Conservation (phyloP, 768 basidiomycete genomes). For the Nidularia pulvinata region DNA sequence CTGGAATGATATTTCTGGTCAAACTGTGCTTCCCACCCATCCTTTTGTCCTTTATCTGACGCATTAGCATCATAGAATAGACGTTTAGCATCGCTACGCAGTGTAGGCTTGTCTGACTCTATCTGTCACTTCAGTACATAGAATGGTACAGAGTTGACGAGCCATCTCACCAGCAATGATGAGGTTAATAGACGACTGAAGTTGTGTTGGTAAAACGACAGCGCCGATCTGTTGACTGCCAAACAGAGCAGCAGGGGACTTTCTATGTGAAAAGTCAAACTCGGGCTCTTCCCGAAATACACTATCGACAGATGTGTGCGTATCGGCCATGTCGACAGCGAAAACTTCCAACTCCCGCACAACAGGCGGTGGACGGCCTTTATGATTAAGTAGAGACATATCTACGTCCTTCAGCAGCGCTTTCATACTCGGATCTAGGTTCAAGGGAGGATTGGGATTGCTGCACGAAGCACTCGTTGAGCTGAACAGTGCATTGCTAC, state of each 20-base stretch:
- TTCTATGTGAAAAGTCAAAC: slow-evolving; percentile 30
- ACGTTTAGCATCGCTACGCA: slow-evolving; percentile 73
- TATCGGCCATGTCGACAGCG: slow-evolving; percentile 25
- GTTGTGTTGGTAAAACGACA: slow-evolving; percentile 70
- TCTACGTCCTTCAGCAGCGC: slow-evolving; percentile 68
- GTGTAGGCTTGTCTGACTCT: slow-evolving; percentile 64
- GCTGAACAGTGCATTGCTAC: background rate
- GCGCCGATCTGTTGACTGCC: slow-evolving; percentile 75
- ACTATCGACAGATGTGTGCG: slow-evolving; percentile 25
- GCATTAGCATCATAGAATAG: slow-evolving; percentile 46
- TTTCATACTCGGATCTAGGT: slow-evolving; percentile 67
- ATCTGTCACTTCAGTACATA: too few species aligned
- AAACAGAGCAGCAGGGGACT: slow-evolving; percentile 82
- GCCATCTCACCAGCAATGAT: slow-evolving; percentile 62
- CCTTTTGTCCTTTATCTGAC: slow-evolving; percentile 17
- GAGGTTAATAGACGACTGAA: slow-evolving; percentile 61
- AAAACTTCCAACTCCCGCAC: slow-evolving; percentile 59
- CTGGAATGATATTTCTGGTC: slow-evolving; percentile 60
- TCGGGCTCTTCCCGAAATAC: slow-evolving; percentile 24
- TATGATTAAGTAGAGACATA: slow-evolving; percentile 52
- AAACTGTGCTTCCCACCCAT: slow-evolving; percentile 57
- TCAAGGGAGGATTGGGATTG: slow-evolving; percentile 53
- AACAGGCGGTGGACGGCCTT: slow-evolving; percentile 11
- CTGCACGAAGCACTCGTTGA: background rate
- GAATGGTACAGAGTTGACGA: too few species aligned